These are phyloP conservation scores for Dysphania ambrosioides DNA, from an alignment of 148 eudicot species.

Conservation along the genomic window DNA sequence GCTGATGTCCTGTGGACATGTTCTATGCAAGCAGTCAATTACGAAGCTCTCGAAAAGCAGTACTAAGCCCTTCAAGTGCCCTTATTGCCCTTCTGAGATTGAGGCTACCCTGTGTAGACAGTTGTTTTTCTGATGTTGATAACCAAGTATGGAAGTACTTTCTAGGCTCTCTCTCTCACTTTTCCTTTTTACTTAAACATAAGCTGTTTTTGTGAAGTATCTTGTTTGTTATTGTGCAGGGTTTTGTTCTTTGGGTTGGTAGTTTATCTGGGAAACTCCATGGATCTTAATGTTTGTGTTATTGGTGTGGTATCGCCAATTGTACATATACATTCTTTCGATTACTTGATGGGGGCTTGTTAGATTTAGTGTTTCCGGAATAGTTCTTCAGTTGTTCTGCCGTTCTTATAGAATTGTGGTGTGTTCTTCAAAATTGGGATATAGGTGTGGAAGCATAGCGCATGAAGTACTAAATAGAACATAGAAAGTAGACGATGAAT, in stretches of 20 bases:
- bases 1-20: constrained; percentile 83
- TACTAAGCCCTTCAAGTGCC: constrained; percentile 82
- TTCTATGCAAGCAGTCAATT: constrained; percentile 80
- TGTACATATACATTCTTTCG: constrained; percentile 18
- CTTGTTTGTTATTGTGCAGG: constrained; percentile 22
- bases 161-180: constrained; percentile 6
- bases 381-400: not conserved
- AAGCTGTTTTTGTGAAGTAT: constrained; percentile 12
- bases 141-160: constrained; percentile 12
- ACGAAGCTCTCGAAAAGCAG: constrained; percentile 73
- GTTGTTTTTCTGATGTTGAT: constrained; percentile 48
- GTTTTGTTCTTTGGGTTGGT: not conserved
- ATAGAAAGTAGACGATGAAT: too few species aligned
- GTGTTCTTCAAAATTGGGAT: too few species aligned
- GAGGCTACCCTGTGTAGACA: constrained; percentile 65
- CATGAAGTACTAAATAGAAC: too few species aligned
- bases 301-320: constrained; percentile 2
- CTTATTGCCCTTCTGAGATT: constrained; percentile 77
- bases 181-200: constrained; percentile 11
- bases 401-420: too few species aligned
- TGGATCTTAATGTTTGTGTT: constrained; percentile 10
- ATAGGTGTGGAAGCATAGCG: too few species aligned
- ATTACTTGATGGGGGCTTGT: not conserved
- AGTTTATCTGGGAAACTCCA: constrained; percentile 1
- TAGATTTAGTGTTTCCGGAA: not conserved